Evolutionary conservation across 495 filamentous ascomycete genomes (phyloP).

Genomic region (Endocarpon pusillum): DNA sequence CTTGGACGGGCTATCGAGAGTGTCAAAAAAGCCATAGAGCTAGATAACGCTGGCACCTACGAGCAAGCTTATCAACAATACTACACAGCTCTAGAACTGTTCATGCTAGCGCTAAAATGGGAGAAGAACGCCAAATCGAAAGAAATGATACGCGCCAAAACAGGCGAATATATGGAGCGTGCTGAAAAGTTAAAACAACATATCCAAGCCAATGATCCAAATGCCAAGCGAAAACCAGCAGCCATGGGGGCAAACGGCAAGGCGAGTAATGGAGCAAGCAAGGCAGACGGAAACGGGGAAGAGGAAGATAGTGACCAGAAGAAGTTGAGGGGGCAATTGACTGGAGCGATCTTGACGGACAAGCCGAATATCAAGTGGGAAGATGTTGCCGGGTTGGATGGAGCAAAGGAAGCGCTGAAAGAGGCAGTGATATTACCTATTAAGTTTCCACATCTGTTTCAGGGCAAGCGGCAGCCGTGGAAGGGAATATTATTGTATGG

Average conservation of each 20-base stretch:
- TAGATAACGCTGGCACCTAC: conserved; percentile 89
- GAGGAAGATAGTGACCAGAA: conserved; percentile 77
- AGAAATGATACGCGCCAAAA: conserved; percentile 88
- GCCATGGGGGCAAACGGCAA: conserved; percentile 80
- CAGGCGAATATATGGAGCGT: conserved; percentile 91
- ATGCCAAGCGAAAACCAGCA: conserved; percentile 54
- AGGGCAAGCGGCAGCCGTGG: conserved; percentile 95
- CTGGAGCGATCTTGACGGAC: conserved; percentile 84
- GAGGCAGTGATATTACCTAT: conserved; percentile 95
- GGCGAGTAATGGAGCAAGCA: conserved; percentile 49
- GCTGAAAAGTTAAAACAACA: conserved; percentile 94
- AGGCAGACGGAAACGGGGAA: conserved; percentile 48
- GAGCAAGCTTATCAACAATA: conserved; percentile 91
- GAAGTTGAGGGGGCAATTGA: conserved; percentile 78
- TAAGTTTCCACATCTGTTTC: conserved; percentile 93
- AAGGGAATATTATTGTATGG: conserved; percentile 95
- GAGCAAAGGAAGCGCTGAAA: conserved; percentile 90
- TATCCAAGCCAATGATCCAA: conserved; percentile 55
- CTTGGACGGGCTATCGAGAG: conserved; percentile 85
- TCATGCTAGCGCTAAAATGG: conserved; percentile 95
- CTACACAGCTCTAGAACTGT: conserved; percentile 83
- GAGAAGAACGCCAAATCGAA: conserved; percentile 94
- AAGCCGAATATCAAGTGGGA: conserved; percentile 95
- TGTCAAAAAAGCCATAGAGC: conserved; percentile 93
- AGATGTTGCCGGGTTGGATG: conserved; percentile 91